Percentiles rank a stretch among this genome's conserved stretches.
These are phyloP conservation scores for Auriscalpium microsporum DNA, from an alignment of 768 basidiomycete genomes.

Conservation along the genomic window DNA sequence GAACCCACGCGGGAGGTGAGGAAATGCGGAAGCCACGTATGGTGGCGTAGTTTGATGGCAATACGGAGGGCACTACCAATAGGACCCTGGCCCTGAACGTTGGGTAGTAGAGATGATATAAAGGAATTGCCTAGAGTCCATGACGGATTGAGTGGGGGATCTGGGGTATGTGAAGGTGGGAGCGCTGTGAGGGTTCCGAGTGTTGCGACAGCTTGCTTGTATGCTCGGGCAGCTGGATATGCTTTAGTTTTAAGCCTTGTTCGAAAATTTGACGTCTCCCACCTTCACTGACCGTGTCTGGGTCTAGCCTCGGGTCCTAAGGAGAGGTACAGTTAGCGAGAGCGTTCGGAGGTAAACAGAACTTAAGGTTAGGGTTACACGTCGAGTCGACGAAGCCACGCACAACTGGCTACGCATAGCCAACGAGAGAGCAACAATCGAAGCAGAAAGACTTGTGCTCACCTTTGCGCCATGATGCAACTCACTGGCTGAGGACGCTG, in stretches of 20 bases:
- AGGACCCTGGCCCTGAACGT: constrained; percentile 69
- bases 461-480: not conserved
- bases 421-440: not conserved
- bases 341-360: constrained; percentile 1
- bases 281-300: constrained; percentile 14
- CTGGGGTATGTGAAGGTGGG: constrained; percentile 47
- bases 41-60: constrained; percentile 53
- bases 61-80: constrained; percentile 65
- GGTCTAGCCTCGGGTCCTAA: not conserved
- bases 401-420: not conserved
- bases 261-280: not conserved
- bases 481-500: not conserved
- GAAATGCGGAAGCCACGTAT: constrained; percentile 41
- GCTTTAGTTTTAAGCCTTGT: not conserved
- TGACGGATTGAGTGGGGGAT: constrained; percentile 34
- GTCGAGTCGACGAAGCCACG: not conserved
- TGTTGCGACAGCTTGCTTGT: constrained; percentile 65
- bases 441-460: not conserved
- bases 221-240: constrained; percentile 57
- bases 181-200: constrained; percentile 56
- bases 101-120: constrained; percentile 60
- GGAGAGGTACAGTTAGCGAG: not conserved
- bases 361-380: constrained; percentile 9
- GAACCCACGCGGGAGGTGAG: constrained; percentile 33
- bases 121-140: constrained; percentile 36